Conservation (phyloP, 2,329 filamentous ascomycete genomes). For the Juglanconis oblonga region DNA sequence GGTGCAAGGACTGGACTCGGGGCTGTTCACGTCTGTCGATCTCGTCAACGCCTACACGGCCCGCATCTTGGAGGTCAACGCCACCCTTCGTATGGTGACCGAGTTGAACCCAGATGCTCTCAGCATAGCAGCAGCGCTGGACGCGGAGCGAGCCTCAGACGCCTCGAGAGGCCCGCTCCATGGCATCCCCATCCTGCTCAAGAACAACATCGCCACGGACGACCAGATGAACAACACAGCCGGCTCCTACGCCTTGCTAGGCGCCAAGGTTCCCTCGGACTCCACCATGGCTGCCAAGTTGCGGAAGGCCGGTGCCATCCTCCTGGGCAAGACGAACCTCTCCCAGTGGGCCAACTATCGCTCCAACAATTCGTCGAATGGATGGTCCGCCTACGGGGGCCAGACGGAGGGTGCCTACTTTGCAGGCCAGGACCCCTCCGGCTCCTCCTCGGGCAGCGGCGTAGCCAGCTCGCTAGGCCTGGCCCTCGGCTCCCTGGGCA, state of each 20-base stretch:
- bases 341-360: constrained; percentile 65
- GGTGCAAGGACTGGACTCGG: constrained; percentile 26
- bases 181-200: constrained; percentile 64
- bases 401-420: constrained; percentile 61
- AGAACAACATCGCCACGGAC: constrained; percentile 63
- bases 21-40: constrained; percentile 35
- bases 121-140: constrained; percentile 33
- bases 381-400: constrained; percentile 63
- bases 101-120: constrained; percentile 38
- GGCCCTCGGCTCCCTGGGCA: constrained; percentile 56
- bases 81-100: constrained; percentile 30
- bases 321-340: constrained; percentile 62
- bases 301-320: constrained; percentile 6
- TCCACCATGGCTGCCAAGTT: constrained; percentile 59
- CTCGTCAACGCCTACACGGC: constrained; percentile 29
- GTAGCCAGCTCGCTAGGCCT: constrained; percentile 60
- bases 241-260: constrained; percentile 61
- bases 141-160: constrained; percentile 25
- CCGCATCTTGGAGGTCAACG: constrained; percentile 33
- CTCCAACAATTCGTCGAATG: constrained; percentile 54
- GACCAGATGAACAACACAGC: constrained; percentile 62
- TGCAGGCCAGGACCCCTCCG: constrained; percentile 56
- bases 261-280: constrained; percentile 55
- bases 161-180: constrained; percentile 47
- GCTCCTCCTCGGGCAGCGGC: constrained; percentile 59